Percentiles rank a stretch among this genome's conserved stretches.
Evolutionary conservation across 129 eudicot species (phyloP).

Genomic region (Sambucus nigra): DNA sequence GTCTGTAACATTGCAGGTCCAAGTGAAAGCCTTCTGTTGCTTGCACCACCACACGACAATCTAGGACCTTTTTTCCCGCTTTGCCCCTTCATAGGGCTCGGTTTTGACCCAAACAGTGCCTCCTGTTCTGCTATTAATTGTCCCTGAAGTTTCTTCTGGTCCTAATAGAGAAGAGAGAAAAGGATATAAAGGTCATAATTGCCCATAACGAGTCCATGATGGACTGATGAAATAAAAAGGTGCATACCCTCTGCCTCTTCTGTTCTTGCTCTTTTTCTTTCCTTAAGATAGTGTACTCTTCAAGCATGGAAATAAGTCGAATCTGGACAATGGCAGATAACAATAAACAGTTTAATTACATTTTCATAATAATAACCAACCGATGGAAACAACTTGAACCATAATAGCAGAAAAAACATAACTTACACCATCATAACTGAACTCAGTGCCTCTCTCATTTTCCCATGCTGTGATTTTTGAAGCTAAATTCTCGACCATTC

Average conservation of each 20-base stretch:
- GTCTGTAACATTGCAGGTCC: conserved; percentile 71
- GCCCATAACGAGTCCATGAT: not conserved
- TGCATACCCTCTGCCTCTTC: conserved; percentile 74
- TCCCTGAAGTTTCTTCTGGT: conserved; percentile 90
- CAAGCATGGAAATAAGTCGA: conserved; percentile 85
- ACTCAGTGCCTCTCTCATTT: conserved; percentile 57
- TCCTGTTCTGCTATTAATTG: conserved; percentile 89
- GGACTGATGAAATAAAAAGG: not conserved
- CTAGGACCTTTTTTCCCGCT: conserved; percentile 65
- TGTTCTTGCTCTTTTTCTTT: conserved; percentile 79
- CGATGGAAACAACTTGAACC: not conserved
- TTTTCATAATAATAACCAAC: not conserved
- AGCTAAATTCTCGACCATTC: conserved; percentile 76
- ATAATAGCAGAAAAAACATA: not conserved
- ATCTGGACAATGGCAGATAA: conserved; percentile 31
- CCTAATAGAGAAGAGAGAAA: conserved; percentile 36
- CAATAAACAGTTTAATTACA: not conserved
- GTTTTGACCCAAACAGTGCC: conserved; percentile 86
- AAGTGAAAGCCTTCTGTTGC: conserved; percentile 64
- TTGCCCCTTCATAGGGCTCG: conserved; percentile 75
- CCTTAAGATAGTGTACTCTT: conserved; percentile 59
- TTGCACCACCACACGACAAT: conserved; percentile 67
- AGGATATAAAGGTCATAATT: too few species aligned
- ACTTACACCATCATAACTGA: conserved; percentile 88
- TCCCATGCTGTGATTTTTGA: conserved; percentile 72